These are phyloP conservation scores for Encephalitozoon intestinalis DNA, from an alignment of 371 early-diverging fungal species.

Conservation along the genomic window DNA sequence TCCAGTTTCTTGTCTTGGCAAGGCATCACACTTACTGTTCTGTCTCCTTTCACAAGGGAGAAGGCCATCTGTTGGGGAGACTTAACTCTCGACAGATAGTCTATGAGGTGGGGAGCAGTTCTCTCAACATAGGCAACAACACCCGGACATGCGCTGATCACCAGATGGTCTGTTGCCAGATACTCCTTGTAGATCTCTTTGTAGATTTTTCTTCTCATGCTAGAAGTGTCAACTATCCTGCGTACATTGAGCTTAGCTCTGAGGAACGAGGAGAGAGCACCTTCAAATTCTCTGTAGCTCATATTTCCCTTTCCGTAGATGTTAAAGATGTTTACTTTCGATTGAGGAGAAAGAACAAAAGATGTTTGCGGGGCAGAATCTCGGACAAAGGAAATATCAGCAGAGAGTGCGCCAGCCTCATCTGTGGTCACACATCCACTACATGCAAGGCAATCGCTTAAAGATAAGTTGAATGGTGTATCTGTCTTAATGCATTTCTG, in stretches of 20 bases:
- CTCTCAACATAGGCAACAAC: slow-evolving; percentile 54
- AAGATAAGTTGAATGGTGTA: neutral
- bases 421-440: slow-evolving; percentile 50
- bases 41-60: slow-evolving; percentile 3
- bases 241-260: slow-evolving; percentile 2
- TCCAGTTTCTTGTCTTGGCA: slow-evolving; percentile 56
- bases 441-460: slow-evolving; percentile 56
- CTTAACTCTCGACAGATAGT: slow-evolving; percentile 25
- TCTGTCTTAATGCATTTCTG: neutral
- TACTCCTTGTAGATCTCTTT: slow-evolving; percentile 13
- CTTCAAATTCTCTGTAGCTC: slow-evolving; percentile 35
- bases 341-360: slow-evolving; percentile 46
- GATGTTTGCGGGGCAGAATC: neutral
- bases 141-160: slow-evolving; percentile 52
- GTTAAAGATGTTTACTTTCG: slow-evolving; percentile 38
- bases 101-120: slow-evolving; percentile 29
- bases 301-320: neutral
- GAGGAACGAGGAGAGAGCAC: slow-evolving; percentile 12
- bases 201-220: slow-evolving; percentile 8
- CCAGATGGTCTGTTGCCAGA: neutral
- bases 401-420: slow-evolving; percentile 18
- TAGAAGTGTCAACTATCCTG: slow-evolving; percentile 41
- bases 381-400: slow-evolving; percentile 2
- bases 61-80: slow-evolving; percentile 39
- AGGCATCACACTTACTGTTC: slow-evolving; percentile 37